These are phyloP conservation scores for Carex kokanica DNA, from an alignment of 176 grass and related monocot genomes.

Conservation along the genomic window DNA sequence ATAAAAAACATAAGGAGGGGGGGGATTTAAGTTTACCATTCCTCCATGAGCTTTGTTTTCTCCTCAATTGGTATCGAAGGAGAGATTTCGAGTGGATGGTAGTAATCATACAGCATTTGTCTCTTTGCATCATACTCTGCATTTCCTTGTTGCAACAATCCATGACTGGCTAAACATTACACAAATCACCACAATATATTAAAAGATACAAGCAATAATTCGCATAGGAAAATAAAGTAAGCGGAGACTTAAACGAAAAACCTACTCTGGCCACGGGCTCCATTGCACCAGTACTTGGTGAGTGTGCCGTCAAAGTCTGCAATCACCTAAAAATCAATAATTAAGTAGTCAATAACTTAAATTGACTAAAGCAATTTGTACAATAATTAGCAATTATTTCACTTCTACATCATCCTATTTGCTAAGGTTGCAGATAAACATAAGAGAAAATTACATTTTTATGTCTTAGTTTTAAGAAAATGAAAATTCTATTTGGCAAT, in stretches of 20 bases:
- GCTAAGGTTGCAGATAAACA: not conserved
- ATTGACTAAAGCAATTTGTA: not conserved
- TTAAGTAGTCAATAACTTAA: not conserved
- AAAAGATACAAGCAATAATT: not conserved
- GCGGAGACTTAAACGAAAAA: not conserved
- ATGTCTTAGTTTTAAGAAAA: not conserved
- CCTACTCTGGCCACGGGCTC: slow-evolving; percentile 78
- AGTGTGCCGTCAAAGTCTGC: slow-evolving; percentile 95
- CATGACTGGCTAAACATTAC: slow-evolving; percentile 61
- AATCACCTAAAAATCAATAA: slow-evolving; percentile 53
- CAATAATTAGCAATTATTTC: not conserved
- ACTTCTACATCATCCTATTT: not conserved
- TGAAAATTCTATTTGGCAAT: not conserved
- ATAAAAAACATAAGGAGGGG: not conserved
- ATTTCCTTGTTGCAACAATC: slow-evolving; percentile 78
- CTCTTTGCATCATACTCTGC: slow-evolving; percentile 75
- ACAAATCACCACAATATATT: not conserved
- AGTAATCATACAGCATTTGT: slow-evolving; percentile 69
- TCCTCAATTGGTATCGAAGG: slow-evolving; percentile 62
- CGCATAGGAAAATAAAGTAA: not conserved
- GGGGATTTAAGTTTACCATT: slow-evolving; percentile 47
- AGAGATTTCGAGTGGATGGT: slow-evolving; percentile 86
- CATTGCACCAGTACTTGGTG: slow-evolving; percentile 82
- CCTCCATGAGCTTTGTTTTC: slow-evolving; percentile 95
- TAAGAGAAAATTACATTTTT: not conserved